Base-by-base conservation (phyloP, 202 grass and related monocot species). In the Brachypodium distachyon region DNA sequence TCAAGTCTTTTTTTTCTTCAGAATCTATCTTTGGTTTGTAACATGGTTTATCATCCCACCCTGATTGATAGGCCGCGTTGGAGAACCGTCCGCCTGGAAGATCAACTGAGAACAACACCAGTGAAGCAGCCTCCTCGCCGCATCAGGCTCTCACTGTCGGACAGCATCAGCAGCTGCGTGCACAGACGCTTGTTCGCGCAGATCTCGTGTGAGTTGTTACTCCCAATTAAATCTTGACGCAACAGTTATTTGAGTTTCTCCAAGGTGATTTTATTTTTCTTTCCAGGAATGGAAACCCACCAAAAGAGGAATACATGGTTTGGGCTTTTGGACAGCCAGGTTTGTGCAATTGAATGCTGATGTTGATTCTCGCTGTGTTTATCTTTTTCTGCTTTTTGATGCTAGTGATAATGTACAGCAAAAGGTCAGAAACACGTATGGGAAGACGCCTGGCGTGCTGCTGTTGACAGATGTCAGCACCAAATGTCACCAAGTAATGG, bases 321-420 rank as follows among this genome's bases (percentile, higher is more conserved):
- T 81, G 82, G 27, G 89, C 89, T 49, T 92, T 92, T 68, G 89
- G 89, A 85, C 68, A 87, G 39, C 69, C 78, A 28, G 89, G 89
- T 92, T 58, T 23, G 81, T 83, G 29, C 74, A 50, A 61, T 25
- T 56, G 25, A 2, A 73, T 39, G 70, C 34, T 39, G 4, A 62
- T 12, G 18, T 34, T 34, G 18, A 71, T 71, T 51, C 25, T 26
- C n/a, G n/a, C 11, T 23, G 7, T 25, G n/a, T 52, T 34, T 71
- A 21, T 3, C 29, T 51, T 37, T n/a, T 26, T 73, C 33, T 54
- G 13, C 17, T 12, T 32, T n/a, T 6, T 50, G 39, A 73, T 73
- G 13, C 56, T 73, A 40, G 27, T 73, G 11, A 53, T 73, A 56
- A 73, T 47, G 0, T 61, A n/a, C 66, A 58, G 22, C 67, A 67